Base-by-base conservation (phyloP, 1,284 basidiomycete species). In the Puccinia coronata region DNA sequence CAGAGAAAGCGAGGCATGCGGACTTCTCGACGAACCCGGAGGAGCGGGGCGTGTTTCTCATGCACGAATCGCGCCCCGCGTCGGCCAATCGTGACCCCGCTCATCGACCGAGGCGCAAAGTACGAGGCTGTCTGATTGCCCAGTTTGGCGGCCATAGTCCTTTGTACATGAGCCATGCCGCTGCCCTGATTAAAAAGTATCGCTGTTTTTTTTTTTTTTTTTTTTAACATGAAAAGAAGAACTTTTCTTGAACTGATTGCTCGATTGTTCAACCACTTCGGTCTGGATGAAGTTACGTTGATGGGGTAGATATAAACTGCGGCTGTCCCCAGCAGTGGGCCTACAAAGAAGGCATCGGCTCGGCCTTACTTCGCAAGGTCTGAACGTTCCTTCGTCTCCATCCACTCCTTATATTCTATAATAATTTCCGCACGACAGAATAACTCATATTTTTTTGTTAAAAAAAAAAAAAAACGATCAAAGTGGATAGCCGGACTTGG, bases 221-320 rank as follows among this genome's bases (percentile, higher is more conserved):
- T 59, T 28, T 8, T 28, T 41, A 1, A 59, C 1, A 12, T 8
- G 39, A 1, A 9, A 16, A n/a, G 14, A 2, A 39, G 14, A 31
- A 39, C 23, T 36, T 34, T 31, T 25, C 12, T 36, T 31, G 5
- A 16, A 65, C 31, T 67, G 41, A 67, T 67, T 39, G 14, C 5
- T 39, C 4, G 41, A 39, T 6, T 70, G 12, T n/a, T n/a, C n/a
- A n/a, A n/a, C n/a, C n/a, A n/a, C 20, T 23, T 41, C 36, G 55
- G 23, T 2, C 18, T 31, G 25, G 11, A 51, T 6, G 31, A 39
- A 80, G 79, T 1, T 80, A 73, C 41, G 70, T 73, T 0, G 90
- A 91, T 83, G 90, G 89, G 0, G 86, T 90, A 28, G 90, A 90
- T 84, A 84, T 91, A 49, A 90, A 90, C 83, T 90, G 89, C 82